phyloP scores from a whole-genome alignment of 2,329 filamentous ascomycete species.

The Diaporthe citriasiana region DNA sequence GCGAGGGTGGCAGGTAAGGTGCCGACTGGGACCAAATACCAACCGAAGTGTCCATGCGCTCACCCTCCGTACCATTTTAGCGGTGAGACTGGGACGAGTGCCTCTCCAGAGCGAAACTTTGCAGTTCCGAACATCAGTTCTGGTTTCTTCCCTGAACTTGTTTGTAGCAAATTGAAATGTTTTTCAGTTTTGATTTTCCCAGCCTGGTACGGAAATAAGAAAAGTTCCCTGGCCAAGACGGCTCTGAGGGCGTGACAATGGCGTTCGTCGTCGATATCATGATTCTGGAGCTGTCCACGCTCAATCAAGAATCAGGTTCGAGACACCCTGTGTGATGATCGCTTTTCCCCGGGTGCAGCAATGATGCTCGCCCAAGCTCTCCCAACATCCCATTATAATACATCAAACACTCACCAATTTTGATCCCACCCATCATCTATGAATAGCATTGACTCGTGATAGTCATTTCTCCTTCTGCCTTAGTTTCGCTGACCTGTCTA shows the following conservation, averaged over 20 bases:
- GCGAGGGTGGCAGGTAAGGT: background rate
- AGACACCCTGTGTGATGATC: background rate
- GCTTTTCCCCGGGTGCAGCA: background rate
- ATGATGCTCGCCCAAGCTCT: background rate
- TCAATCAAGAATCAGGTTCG: background rate
- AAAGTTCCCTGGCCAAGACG: background rate
- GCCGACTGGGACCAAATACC: background rate
- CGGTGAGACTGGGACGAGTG: background rate
- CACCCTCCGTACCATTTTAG: background rate
- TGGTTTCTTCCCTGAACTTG: background rate
- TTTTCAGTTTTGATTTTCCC: constrained; percentile 1
- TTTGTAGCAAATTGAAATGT: background rate
- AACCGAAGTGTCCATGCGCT: background rate
- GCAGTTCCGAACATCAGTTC: background rate
- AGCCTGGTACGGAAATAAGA: background rate
- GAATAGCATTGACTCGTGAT: constrained; percentile 1
- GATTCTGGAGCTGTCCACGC: background rate
- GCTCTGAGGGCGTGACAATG: background rate
- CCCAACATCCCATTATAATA: constrained; percentile 1
- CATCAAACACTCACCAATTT: constrained; percentile 2
- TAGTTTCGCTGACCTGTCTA: constrained; percentile 43
- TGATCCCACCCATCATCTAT: background rate
- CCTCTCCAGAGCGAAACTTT: background rate
- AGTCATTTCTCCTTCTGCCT: background rate
- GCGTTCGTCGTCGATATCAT: background rate